Percentiles rank a stretch among this genome's conserved stretches.
Conservation (phyloP, 768 basidiomycete genomes). For the Pleurotus citrinopileatus region DNA sequence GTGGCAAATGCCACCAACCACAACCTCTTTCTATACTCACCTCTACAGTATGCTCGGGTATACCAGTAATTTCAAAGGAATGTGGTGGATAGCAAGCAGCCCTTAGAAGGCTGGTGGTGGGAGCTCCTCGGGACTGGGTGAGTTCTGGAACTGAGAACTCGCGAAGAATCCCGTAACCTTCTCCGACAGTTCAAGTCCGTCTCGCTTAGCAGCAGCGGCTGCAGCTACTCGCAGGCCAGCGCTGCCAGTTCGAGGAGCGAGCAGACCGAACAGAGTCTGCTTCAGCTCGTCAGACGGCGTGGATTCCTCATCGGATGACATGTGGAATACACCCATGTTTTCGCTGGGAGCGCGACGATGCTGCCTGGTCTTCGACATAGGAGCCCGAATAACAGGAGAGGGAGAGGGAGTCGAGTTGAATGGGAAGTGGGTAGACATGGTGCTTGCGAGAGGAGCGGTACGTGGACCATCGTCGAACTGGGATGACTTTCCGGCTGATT, state of each 20-base stretch:
- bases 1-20: no score
- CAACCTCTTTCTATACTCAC: no score
- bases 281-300: conserved; percentile 23
- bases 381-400: conserved; percentile 15
- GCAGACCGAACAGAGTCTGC: conserved; percentile 9
- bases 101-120: conserved; percentile 30
- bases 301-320: conserved; percentile 70
- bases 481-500: conserved; percentile 11
- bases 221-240: conserved; percentile 5
- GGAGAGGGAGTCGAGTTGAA: conserved; percentile 26
- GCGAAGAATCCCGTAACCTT: conserved; percentile 54
- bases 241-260: neutral
- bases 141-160: conserved; percentile 84
- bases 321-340: conserved; percentile 56
- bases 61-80: conserved; percentile 8
- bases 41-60: conserved; percentile 9
- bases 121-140: conserved; percentile 78
- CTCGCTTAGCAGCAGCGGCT: conserved; percentile 13
- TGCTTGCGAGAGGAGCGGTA: conserved; percentile 46
- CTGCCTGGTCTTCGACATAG: conserved; percentile 33
- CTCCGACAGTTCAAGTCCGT: conserved; percentile 30
- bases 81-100: neutral
- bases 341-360: conserved; percentile 69
- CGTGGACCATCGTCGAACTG: conserved; percentile 39
- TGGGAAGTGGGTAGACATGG: conserved; percentile 30